These are phyloP conservation scores for Boletus rex-veris DNA, from an alignment of 768 basidiomycete species.

Conservation along the genomic window DNA sequence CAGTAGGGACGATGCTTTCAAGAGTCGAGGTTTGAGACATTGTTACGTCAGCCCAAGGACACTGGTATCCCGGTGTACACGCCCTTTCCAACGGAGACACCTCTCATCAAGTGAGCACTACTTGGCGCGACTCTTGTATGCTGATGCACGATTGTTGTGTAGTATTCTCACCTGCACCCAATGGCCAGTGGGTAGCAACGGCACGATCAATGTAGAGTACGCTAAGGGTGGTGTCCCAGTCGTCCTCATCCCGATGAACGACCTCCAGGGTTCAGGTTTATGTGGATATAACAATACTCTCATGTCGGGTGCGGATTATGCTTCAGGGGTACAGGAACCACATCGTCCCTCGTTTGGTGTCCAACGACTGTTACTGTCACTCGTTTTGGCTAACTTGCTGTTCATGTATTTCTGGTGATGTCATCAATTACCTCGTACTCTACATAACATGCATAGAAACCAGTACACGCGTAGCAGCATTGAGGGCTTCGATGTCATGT, in stretches of 20 bases:
- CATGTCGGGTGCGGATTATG: background rate
- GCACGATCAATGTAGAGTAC: constrained; percentile 61
- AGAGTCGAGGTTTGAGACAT: background rate
- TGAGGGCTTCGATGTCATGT: background rate
- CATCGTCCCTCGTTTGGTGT: background rate
- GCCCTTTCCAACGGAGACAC: constrained; percentile 44
- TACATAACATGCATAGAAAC: background rate
- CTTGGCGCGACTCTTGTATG: background rate
- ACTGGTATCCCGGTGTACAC: constrained; percentile 57
- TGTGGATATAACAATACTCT: constrained; percentile 26
- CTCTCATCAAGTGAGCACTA: constrained; percentile 52
- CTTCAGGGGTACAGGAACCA: constrained; percentile 4
- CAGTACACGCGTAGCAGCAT: background rate
- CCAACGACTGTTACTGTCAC: background rate
- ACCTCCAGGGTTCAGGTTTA: constrained; percentile 36
- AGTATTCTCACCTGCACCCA: constrained; percentile 66
- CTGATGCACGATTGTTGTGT: background rate
- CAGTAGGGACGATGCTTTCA: background rate
- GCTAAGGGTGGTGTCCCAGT: constrained; percentile 58
- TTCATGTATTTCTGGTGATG: background rate
- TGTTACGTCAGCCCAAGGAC: constrained; percentile 48
- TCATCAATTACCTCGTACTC: background rate
- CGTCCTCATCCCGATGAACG: constrained; percentile 45
- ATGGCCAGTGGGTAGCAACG: constrained; percentile 64
- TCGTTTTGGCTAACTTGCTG: constrained; percentile 8